phyloP scores from a whole-genome alignment of 2,329 filamentous ascomycete species.

The Lachnum nothofagi region DNA sequence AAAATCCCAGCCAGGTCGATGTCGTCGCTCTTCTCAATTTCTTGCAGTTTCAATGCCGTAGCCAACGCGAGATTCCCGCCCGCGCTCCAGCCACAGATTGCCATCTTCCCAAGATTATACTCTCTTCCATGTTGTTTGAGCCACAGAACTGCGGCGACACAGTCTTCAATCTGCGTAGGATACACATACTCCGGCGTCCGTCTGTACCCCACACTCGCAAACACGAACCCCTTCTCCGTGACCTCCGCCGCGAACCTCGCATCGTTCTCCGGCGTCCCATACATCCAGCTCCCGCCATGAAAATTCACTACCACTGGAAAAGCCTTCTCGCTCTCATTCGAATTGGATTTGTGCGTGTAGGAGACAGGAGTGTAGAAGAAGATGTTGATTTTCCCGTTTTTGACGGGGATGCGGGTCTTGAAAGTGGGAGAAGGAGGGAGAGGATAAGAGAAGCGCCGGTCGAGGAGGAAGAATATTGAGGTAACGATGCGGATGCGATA shows the following conservation, averaged over 20 bases:
- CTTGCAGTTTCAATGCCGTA: too few species aligned
- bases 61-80: too few species aligned
- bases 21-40: too few species aligned
- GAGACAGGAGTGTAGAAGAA: not conserved
- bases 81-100: too few species aligned
- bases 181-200: not conserved
- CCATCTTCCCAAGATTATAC: not conserved
- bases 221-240: not conserved
- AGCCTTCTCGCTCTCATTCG: not conserved
- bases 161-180: constrained; percentile 1
- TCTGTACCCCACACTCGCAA: not conserved
- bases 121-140: not conserved
- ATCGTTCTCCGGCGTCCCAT: not conserved
- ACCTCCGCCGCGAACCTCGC: not conserved
- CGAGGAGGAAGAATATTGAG: too few species aligned
- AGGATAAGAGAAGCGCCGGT: too few species aligned
- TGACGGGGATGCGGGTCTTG: not conserved
- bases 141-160: not conserved
- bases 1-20: too few species aligned
- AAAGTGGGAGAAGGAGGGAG: not conserved
- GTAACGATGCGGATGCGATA: too few species aligned
- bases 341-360: too few species aligned
- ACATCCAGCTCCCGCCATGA: constrained; percentile 2
- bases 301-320: not conserved
- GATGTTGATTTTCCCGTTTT: not conserved